A percentile compares a stretch with the other conserved stretches of the same genome.
Conservation (phyloP, 495 filamentous ascomycete species). For the Aspergillus sparsus region DNA sequence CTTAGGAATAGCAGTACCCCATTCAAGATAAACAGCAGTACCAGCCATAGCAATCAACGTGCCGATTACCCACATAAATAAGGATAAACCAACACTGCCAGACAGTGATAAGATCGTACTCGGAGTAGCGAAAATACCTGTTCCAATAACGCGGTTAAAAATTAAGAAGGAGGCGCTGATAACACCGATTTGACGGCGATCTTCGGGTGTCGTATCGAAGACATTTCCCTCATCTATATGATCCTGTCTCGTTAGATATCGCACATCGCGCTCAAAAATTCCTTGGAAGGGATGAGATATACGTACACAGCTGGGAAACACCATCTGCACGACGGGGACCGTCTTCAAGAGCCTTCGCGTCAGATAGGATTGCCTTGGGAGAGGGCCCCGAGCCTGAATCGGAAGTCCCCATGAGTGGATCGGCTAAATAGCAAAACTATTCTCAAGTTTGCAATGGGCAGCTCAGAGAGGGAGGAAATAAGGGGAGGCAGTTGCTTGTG, state of each 20-base stretch:
- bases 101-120: slow-evolving; percentile 54
- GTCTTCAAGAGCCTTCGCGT: slow-evolving; percentile 31
- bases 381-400: slow-evolving; percentile 11
- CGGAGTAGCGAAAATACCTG: slow-evolving; percentile 67
- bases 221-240: slow-evolving; percentile 50
- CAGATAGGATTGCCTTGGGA: slow-evolving; percentile 24
- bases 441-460: no score
- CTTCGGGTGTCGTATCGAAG: slow-evolving; percentile 61
- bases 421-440: not conserved
- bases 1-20: slow-evolving; percentile 54
- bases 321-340: slow-evolving; percentile 35
- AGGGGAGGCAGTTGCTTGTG: no score
- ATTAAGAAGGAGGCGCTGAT: slow-evolving; percentile 64
- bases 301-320: slow-evolving; percentile 41
- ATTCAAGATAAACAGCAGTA: slow-evolving; percentile 56
- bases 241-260: not conserved
- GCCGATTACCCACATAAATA: slow-evolving; percentile 56
- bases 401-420: slow-evolving; percentile 12
- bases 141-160: slow-evolving; percentile 66
- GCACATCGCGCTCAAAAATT: not conserved
- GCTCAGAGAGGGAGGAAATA: not conserved
- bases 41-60: slow-evolving; percentile 51
- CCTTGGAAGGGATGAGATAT: not conserved
- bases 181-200: slow-evolving; percentile 62
- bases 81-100: slow-evolving; percentile 52